These are phyloP conservation scores for Cyberlindnera lachancei DNA, from an alignment of 805 yeast genomes.

Conservation along the genomic window DNA sequence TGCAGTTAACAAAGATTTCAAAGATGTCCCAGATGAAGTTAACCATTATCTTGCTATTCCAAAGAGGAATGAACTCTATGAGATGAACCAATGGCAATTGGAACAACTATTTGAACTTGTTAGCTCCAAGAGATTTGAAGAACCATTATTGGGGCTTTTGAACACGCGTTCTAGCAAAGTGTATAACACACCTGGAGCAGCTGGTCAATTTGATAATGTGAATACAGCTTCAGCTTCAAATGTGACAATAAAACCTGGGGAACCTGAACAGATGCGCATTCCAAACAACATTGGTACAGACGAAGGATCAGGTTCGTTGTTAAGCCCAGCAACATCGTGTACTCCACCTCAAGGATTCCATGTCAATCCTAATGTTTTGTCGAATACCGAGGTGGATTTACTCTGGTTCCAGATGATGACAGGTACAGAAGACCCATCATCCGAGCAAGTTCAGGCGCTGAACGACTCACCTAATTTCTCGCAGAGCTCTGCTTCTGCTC, in stretches of 20 bases:
- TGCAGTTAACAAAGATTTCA: constrained; percentile 14
- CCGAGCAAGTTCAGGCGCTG: background rate
- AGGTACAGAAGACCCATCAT: too few species aligned
- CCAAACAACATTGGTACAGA: background rate
- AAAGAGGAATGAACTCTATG: constrained; percentile 15
- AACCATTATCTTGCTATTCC: constrained; percentile 21
- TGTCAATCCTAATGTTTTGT: constrained; percentile 13
- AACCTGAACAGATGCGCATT: background rate
- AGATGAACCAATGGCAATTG: constrained; percentile 17
- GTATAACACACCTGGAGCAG: background rate
- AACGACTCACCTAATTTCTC: constrained; percentile 1
- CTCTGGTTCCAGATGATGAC: constrained; percentile 22
- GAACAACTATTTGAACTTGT: constrained; percentile 12
- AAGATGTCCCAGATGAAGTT: constrained; percentile 6
- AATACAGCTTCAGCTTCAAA: background rate
- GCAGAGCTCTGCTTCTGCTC: background rate
- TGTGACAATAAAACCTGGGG: background rate
- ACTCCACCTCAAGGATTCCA: constrained; percentile 13
- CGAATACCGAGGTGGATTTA: constrained; percentile 16
- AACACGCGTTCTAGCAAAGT: constrained; percentile 1
- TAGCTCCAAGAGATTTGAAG: constrained; percentile 11
- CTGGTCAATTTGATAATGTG: background rate
- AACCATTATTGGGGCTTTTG: constrained; percentile 9
- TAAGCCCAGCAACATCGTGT: background rate
- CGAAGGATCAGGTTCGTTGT: background rate